Percentiles rank a stretch among this genome's conserved stretches.
Evolutionary conservation across 305 asterid genomes (phyloP).

Genomic region (Coffea humblotiana): DNA sequence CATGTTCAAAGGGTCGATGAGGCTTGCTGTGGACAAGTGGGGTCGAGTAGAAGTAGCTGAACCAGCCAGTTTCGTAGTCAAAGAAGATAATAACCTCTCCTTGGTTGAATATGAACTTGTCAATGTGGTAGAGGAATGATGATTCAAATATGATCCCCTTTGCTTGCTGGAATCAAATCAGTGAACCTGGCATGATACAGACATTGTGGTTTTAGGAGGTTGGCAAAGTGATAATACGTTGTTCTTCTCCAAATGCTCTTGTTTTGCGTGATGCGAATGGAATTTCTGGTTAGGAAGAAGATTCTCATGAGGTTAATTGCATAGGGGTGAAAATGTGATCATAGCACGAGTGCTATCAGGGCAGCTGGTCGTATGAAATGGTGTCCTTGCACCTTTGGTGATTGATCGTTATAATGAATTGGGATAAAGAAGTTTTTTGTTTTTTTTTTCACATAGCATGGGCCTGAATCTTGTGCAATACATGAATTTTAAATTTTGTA

Average conservation of each 20-base stretch:
- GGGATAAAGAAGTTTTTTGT: conserved; percentile 1
- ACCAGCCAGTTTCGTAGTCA: conserved; percentile 48
- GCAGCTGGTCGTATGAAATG: conserved; percentile 9
- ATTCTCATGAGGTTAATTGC: conserved; percentile 3
- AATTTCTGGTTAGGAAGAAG: conserved; percentile 22
- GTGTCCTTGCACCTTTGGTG: conserved; percentile 1
- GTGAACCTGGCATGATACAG: conserved; percentile 4
- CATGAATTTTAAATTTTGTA: background rate
- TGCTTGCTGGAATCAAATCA: conserved; percentile 8
- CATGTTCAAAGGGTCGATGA: conserved; percentile 67
- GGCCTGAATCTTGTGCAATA: background rate
- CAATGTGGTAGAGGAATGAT: conserved; percentile 40
- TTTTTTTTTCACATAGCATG: background rate
- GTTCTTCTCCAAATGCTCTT: conserved; percentile 13
- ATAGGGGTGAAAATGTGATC: conserved; percentile 6
- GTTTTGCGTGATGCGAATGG: conserved; percentile 12
- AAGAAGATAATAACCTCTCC: conserved; percentile 62
- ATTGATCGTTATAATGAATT: background rate
- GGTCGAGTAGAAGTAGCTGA: conserved; percentile 58
- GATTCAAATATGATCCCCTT: background rate
- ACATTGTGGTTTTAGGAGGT: conserved; percentile 6
- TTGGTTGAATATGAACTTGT: conserved; percentile 66
- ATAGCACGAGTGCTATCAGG: background rate
- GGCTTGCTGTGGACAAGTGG: conserved; percentile 73
- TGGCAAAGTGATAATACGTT: conserved; percentile 16